Percentiles rank a stretch among this genome's conserved stretches.
Conservation (phyloP, 2,329 filamentous ascomycete genomes). For the Malbranchea zuffiana region DNA sequence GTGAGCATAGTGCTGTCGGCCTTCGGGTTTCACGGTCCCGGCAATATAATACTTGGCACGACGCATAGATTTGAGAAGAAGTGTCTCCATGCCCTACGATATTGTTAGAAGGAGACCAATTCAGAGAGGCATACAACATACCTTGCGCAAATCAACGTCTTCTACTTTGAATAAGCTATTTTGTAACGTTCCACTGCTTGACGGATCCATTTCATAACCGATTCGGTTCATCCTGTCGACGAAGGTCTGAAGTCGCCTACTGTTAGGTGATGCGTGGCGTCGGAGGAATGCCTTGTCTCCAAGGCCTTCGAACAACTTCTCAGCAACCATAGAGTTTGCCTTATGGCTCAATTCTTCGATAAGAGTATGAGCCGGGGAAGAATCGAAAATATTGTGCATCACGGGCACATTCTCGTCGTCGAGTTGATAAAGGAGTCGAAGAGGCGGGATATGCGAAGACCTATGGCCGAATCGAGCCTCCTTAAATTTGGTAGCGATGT, state of each 20-base stretch:
- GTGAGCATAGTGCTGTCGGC: constrained; percentile 79
- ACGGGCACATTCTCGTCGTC: constrained; percentile 98
- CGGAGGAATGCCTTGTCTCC: constrained; percentile 90
- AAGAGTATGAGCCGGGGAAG: constrained; percentile 76
- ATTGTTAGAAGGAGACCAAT: constrained; percentile 15
- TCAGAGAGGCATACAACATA: constrained; percentile 18
- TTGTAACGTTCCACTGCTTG: constrained; percentile 81
- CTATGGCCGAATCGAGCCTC: constrained; percentile 75
- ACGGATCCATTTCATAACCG: constrained; percentile 78
- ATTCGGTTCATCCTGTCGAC: constrained; percentile 86
- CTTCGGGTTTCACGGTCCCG: constrained; percentile 63
- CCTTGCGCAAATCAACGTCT: constrained; percentile 76
- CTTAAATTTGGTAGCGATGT: constrained; percentile 79
- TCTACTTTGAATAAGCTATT: constrained; percentile 92
- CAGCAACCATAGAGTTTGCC: constrained; percentile 78
- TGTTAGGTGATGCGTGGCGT: constrained; percentile 73
- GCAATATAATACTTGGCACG: constrained; percentile 91
- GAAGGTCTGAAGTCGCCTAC: constrained; percentile 79
- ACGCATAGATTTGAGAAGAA: constrained; percentile 89
- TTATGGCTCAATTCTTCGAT: constrained; percentile 94
- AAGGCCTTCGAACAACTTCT: constrained; percentile 65
- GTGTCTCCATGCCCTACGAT: constrained; percentile 74
- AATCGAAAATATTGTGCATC: constrained; percentile 91
- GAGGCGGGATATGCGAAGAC: constrained; percentile 65
- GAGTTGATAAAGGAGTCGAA: constrained; percentile 82